Percentiles rank a stretch among this genome's conserved stretches.
Evolutionary conservation across 352 stramenopile genomes (phyloP).

Genomic region (Phytophthora syringae): DNA sequence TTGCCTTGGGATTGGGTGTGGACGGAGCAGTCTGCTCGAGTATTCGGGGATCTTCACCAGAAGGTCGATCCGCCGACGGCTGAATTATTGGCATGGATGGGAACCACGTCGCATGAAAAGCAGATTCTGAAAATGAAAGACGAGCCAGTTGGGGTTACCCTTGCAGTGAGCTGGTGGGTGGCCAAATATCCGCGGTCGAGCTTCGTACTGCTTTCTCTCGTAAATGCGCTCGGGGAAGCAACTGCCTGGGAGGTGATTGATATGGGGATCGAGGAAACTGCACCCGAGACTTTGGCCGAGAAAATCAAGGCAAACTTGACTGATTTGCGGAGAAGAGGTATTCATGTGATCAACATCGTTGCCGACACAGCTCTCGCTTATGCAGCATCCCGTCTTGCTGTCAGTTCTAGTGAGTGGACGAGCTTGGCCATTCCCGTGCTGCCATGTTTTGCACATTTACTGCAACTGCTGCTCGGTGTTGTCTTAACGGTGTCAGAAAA

Average conservation of each 20-base stretch:
- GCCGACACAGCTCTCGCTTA: conserved; percentile 53
- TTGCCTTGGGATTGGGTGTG: conserved; percentile 69
- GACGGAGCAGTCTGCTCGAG: conserved; percentile 48
- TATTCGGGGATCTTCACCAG: conserved; percentile 38
- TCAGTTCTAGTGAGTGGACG: conserved; percentile 43
- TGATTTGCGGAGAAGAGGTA: conserved; percentile 47
- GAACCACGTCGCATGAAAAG: conserved; percentile 44
- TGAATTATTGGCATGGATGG: conserved; percentile 31
- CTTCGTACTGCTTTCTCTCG: conserved; percentile 69
- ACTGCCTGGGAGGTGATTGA: conserved; percentile 65
- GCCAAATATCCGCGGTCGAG: conserved; percentile 57
- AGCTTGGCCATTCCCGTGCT: conserved; percentile 61
- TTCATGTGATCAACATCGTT: conserved; percentile 81
- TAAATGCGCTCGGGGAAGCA: conserved; percentile 73
- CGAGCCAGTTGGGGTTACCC: conserved; percentile 60
- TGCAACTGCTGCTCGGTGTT: conserved; percentile 60
- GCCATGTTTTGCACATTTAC: conserved; percentile 64
- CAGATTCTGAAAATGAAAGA: conserved; percentile 68
- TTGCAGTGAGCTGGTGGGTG: conserved; percentile 71
- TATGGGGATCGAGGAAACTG: conserved; percentile 49
- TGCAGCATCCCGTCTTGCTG: conserved; percentile 47
- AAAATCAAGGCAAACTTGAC: conserved; percentile 60
- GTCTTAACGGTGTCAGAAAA: conserved; percentile 63
- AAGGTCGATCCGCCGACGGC: conserved; percentile 37
- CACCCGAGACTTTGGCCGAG: conserved; percentile 48